Evolutionary conservation across 2,329 filamentous ascomycete genomes (phyloP).

Genomic region (Lecanicillium sp.): DNA sequence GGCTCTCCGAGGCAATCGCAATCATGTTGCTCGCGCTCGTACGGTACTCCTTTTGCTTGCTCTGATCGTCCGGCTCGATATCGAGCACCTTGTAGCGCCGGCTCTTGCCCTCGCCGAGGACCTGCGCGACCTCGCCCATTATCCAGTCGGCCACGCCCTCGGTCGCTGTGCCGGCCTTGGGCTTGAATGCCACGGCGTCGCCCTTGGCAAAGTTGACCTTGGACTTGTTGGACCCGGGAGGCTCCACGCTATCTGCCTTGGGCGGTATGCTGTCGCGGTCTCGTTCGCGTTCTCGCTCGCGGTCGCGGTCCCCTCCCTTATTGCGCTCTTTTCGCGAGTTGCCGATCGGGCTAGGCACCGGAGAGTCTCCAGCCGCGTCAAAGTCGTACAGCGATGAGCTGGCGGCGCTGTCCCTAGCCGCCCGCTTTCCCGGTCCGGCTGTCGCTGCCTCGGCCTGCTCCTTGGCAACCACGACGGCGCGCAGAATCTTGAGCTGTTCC

Average conservation of each 20-base stretch:
- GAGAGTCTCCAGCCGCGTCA: conserved; percentile 39
- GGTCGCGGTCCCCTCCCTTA: conserved; percentile 30
- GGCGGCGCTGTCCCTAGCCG: conserved; percentile 19
- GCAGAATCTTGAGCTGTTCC: conserved; percentile 38
- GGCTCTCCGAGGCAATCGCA: conserved; percentile 56
- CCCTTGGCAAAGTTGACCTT: conserved; percentile 54
- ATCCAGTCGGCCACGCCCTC: conserved; percentile 57
- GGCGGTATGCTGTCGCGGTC: conserved; percentile 43
- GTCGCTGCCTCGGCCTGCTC: conserved; percentile 32
- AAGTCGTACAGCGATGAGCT: conserved; percentile 38
- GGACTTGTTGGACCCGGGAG: conserved; percentile 40
- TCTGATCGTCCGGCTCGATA: conserved; percentile 66
- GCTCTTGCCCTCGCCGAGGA: conserved; percentile 70
- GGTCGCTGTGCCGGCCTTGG: conserved; percentile 43
- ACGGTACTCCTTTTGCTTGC: conserved; percentile 61
- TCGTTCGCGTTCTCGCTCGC: conserved; percentile 25
- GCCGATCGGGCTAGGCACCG: conserved; percentile 38
- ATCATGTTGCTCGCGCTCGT: conserved; percentile 72
- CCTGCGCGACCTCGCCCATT: conserved; percentile 69
- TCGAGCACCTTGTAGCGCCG: conserved; percentile 75
- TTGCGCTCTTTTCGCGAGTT: conserved; percentile 19
- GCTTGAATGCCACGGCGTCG: conserved; percentile 62
- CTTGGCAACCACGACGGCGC: conserved; percentile 38
- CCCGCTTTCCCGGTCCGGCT: conserved; percentile 25
- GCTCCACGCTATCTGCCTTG: conserved; percentile 52